Evolutionary conservation across 176 grass and related monocot genomes (phyloP), one percentile per base, ranked within the genome.

Genomic region (Avena insularis): DNA sequence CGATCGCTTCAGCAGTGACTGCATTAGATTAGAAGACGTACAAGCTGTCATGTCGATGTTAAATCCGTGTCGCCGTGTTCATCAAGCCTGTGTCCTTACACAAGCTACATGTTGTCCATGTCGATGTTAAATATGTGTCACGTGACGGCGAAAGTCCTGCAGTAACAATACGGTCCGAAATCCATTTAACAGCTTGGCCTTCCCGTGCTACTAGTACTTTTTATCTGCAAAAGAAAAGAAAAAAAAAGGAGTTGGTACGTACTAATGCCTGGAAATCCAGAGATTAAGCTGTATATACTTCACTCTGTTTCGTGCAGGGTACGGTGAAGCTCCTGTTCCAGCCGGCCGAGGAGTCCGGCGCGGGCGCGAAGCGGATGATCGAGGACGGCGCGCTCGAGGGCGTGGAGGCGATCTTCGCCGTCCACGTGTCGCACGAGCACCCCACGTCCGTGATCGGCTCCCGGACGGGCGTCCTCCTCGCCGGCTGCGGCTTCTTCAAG

Each of bases 311-410:
- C 19, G 5, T 84, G 56, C 88, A 99, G 97, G 97, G 97, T 6
- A 99, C 97, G 5, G 97, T 99, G 84, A 96, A 91, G 87, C 85
- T 99, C 0, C 83, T 99, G 70, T 99, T 99, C 80, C 97, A 99
- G 68, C 97, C 97, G n/a, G 97, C 97, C 2, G 97, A 99, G 88
- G 97, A 99, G 86, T 87, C 92, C 10, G 97, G 94, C 51, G 88
- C 88, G 23, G 97, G 97, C 61, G 97, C 97, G 31, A 99, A 96
- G 91, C 85, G 92, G 59, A 99, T 96, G 97, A 99, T 99, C 83
- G 90, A 96, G 58, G 94, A 93, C 57, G 97, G 97, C 19, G 97
- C 97, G 67, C 86, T 99, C 86, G 86, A 94, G 53, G 83, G 89
- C 82, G 94, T 99, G 70, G 89, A 96, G 85, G 97, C 94, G 27